These are phyloP conservation scores for Marasmius oreades DNA, from an alignment of 1,284 basidiomycete species.

Conservation along the genomic window DNA sequence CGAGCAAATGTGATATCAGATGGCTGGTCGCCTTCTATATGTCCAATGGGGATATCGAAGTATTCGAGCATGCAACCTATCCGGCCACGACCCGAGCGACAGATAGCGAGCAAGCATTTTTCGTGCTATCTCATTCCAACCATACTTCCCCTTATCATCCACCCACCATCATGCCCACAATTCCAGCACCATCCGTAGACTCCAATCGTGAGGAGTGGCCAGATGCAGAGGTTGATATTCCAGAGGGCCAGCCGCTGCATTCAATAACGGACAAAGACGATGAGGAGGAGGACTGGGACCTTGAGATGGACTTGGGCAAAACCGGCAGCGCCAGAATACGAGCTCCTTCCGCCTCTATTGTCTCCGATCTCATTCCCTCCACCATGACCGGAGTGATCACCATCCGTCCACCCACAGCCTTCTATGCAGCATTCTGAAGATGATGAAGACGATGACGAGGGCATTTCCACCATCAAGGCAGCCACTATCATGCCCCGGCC, in stretches of 20 bases:
- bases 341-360: too few species aligned
- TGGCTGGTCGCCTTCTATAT: conserved; percentile 89
- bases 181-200: conserved; percentile 54
- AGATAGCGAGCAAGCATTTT: conserved; percentile 89
- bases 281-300: too few species aligned
- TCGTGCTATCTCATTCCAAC: too few species aligned
- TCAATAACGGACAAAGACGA: too few species aligned
- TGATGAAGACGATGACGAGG: conserved; percentile 73
- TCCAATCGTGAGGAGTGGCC: conserved; percentile 71
- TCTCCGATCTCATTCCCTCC: too few species aligned
- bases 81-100: conserved; percentile 76
- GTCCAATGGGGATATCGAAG: conserved; percentile 90
- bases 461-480: conserved; percentile 76
- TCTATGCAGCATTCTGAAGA: too few species aligned
- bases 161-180: conserved; percentile 45
- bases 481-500: conserved; percentile 42
- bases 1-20: conserved; percentile 93
- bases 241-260: too few species aligned
- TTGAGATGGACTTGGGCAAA: too few species aligned
- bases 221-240: conserved; percentile 79
- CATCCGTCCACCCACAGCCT: too few species aligned
- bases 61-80: conserved; percentile 83
- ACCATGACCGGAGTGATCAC: too few species aligned
- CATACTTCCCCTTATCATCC: too few species aligned
- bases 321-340: too few species aligned